These are phyloP conservation scores for Fusarium heterosporum DNA, from an alignment of 2,329 filamentous ascomycete species.

Conservation along the genomic window DNA sequence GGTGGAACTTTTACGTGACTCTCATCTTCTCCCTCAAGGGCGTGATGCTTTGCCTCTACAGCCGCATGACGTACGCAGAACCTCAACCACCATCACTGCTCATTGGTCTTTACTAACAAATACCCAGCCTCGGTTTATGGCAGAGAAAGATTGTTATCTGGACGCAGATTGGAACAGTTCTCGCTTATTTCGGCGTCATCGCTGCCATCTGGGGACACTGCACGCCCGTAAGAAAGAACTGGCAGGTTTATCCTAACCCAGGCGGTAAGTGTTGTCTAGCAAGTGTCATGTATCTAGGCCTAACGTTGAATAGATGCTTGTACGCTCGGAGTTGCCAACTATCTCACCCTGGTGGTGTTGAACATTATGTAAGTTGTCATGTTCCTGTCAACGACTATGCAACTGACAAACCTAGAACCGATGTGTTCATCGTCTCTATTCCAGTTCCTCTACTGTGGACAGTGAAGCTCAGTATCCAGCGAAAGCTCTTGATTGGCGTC, in stretches of 20 bases:
- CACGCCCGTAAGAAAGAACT: slow-evolving; percentile 53
- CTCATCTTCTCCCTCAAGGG: slow-evolving; percentile 58
- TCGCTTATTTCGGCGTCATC: slow-evolving; percentile 52
- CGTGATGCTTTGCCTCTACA: slow-evolving; percentile 58
- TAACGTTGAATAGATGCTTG: slow-evolving; percentile 48
- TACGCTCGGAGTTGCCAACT: slow-evolving; percentile 53
- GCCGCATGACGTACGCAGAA: slow-evolving; percentile 55
- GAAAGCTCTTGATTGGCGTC: slow-evolving; percentile 55
- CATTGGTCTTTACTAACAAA: slow-evolving; percentile 4
- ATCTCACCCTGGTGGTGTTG: slow-evolving; percentile 52
- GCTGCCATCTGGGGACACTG: slow-evolving; percentile 53
- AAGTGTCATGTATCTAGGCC: background rate
- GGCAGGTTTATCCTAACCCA: slow-evolving; percentile 57
- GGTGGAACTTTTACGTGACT: slow-evolving; percentile 57
- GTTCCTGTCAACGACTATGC: background rate
- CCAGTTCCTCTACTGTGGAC: slow-evolving; percentile 56
- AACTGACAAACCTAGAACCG: slow-evolving; percentile 50
- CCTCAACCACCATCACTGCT: background rate
- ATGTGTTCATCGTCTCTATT: slow-evolving; percentile 54
- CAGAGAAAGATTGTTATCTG: slow-evolving; percentile 54
- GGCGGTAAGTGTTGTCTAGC: slow-evolving; percentile 47
- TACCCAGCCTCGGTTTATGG: slow-evolving; percentile 50
- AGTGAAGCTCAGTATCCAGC: slow-evolving; percentile 52
- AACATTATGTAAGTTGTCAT: slow-evolving; percentile 51
- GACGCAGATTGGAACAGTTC: slow-evolving; percentile 46